These are phyloP conservation scores for Oxyria digyna DNA, from an alignment of 148 eudicot genomes.

Conservation along the genomic window DNA sequence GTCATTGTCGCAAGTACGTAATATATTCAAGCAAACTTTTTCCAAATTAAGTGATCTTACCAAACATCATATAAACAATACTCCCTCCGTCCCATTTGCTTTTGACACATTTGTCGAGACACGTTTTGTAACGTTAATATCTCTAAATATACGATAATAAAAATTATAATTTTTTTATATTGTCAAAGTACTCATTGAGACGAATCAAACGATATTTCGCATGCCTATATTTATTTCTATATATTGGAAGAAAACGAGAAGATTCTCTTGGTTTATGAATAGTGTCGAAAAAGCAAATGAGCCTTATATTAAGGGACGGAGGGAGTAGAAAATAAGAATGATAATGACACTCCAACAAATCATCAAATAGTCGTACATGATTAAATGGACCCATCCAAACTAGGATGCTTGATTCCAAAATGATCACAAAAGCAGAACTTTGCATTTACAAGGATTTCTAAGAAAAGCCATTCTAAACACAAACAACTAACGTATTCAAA, in stretches of 20 bases:
- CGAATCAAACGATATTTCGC: no score
- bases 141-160: no score
- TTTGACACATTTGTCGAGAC: no score
- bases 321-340: background rate
- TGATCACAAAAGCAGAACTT: background rate
- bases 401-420: background rate
- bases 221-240: no score
- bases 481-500: background rate
- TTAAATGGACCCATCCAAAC: background rate
- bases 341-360: background rate
- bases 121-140: no score
- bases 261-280: no score
- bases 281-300: no score
- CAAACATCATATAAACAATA: background rate
- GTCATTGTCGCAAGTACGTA: background rate
- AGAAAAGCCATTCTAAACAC: background rate
- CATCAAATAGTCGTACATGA: background rate
- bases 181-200: no score
- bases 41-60: background rate
- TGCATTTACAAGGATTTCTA: background rate
- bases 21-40: background rate
- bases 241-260: no score
- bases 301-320: no score
- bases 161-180: no score
- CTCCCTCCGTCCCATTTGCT: no score